Percentiles rank a stretch among this genome's conserved stretches.
phyloP scores from a whole-genome alignment of 768 basidiomycete species.

The Russula virescens region DNA sequence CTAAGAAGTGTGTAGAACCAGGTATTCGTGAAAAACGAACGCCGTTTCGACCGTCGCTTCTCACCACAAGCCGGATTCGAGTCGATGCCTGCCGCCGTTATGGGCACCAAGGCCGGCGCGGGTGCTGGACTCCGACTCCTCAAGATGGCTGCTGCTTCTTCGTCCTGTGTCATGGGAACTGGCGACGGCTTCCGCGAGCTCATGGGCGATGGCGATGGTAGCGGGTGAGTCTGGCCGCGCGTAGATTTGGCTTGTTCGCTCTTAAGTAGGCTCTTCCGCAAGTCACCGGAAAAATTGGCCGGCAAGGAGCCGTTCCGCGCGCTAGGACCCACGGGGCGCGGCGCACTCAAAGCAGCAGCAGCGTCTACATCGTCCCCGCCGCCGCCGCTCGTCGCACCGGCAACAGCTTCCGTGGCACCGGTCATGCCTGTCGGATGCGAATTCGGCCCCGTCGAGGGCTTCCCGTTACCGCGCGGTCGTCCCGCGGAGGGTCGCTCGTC shows the following conservation, averaged over 20 bases:
- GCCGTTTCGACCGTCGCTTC: conserved; percentile 37
- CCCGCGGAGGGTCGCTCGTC: conserved; percentile 13
- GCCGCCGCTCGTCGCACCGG: not conserved
- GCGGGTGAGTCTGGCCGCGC: conserved; percentile 49
- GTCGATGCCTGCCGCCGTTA: not conserved
- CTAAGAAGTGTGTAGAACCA: conserved; percentile 82
- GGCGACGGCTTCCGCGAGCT: conserved; percentile 51
- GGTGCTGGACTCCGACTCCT: not conserved
- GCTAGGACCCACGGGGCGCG: not conserved
- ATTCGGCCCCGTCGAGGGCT: conserved; percentile 4
- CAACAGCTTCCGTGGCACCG: not conserved
- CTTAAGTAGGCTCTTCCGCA: conserved; percentile 77
- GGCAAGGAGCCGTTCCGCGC: conserved; percentile 19
- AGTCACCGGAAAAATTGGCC: conserved; percentile 41
- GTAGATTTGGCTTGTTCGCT: conserved; percentile 74
- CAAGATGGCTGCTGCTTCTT: conserved; percentile 28
- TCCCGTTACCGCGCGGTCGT: conserved; percentile 7
- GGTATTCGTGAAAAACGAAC: conserved; percentile 84
- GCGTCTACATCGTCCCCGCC: conserved; percentile 2
- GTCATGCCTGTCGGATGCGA: not conserved
- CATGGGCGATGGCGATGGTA: conserved; percentile 42
- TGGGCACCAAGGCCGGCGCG: not conserved
- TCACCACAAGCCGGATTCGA: conserved; percentile 8
- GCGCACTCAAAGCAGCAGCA: not conserved
- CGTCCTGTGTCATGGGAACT: conserved; percentile 31